Conservation (phyloP, 2,329 filamentous ascomycete species). For the Aplosporella prunicola region DNA sequence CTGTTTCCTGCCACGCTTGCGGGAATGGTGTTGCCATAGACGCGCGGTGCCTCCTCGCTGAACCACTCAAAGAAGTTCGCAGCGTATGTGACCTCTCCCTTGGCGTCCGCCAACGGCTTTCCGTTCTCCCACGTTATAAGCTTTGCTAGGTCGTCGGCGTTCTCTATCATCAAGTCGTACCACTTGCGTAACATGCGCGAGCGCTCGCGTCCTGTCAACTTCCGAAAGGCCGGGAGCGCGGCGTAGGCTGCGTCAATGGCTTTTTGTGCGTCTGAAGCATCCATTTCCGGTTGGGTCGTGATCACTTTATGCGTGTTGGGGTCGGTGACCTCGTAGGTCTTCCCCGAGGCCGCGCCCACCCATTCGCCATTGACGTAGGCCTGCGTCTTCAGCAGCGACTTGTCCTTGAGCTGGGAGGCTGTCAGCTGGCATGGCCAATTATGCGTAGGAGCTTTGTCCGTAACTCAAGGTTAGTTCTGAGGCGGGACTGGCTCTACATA, state of each 20-base stretch:
- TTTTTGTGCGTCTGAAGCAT: conserved; percentile 62
- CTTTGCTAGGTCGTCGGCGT: conserved; percentile 69
- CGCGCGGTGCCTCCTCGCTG: conserved; percentile 18
- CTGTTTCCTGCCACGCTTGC: conserved; percentile 62
- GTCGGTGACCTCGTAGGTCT: conserved; percentile 87
- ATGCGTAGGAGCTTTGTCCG: too few species aligned
- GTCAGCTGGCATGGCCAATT: conserved; percentile 11
- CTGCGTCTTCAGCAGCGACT: conserved; percentile 67
- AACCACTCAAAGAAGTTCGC: conserved; percentile 21
- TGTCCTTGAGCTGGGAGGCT: conserved; percentile 37
- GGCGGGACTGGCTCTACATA: conserved; percentile 15
- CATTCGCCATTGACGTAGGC: conserved; percentile 89
- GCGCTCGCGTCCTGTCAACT: conserved; percentile 63
- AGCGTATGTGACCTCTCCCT: conserved; percentile 18
- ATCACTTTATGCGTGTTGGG: conserved; percentile 75
- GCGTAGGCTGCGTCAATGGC: conserved; percentile 77
- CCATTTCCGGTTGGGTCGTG: conserved; percentile 77
- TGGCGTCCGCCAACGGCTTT: conserved; percentile 55
- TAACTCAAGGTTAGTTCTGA: not conserved
- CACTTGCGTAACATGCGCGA: conserved; percentile 66
- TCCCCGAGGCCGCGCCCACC: conserved; percentile 72
- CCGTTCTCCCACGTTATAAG: conserved; percentile 88
- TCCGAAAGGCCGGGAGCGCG: conserved; percentile 63
- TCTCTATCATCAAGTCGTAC: conserved; percentile 72
- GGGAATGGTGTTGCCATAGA: conserved; percentile 59